A percentile compares a stretch with the other conserved stretches of the same genome.
phyloP scores from a whole-genome alignment of 768 basidiomycete genomes.

The Collybia sordida region DNA sequence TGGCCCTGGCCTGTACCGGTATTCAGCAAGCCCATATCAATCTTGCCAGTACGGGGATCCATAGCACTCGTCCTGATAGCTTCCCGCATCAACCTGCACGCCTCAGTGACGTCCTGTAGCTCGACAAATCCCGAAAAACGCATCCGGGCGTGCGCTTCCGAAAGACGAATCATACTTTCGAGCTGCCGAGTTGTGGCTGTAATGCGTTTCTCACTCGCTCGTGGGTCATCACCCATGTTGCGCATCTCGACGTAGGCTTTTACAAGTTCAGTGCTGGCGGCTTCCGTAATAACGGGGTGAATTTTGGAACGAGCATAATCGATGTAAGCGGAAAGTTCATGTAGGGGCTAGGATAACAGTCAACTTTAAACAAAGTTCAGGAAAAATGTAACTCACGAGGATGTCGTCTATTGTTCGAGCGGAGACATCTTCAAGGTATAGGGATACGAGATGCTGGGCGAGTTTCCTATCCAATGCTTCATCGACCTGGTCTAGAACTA shows the following conservation, averaged over 20 bases:
- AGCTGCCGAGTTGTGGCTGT: conserved; percentile 98
- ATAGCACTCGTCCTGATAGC: conserved; percentile 94
- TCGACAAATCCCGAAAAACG: conserved; percentile 88
- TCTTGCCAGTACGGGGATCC: conserved; percentile 95
- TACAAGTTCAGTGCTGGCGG: conserved; percentile 83
- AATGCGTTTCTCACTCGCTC: conserved; percentile 88
- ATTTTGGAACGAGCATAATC: conserved; percentile 87
- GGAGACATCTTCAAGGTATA: conserved; percentile 93
- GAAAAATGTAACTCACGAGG: conserved; percentile 47
- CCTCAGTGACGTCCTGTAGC: conserved; percentile 84
- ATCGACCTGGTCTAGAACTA: conserved; percentile 94
- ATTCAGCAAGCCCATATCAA: conserved; percentile 94
- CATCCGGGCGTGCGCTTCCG: conserved; percentile 97
- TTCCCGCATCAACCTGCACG: conserved; percentile 92
- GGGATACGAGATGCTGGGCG: conserved; percentile 88
- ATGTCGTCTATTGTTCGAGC: conserved; percentile 65
- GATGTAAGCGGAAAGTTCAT: conserved; percentile 92
- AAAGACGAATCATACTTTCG: conserved; percentile 94
- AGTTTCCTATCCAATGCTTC: conserved; percentile 82
- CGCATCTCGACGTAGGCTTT: conserved; percentile 92
- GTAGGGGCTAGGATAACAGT: conserved; percentile 61
- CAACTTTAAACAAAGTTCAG: not conserved
- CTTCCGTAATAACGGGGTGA: conserved; percentile 83
- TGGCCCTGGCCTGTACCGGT: conserved; percentile 90
- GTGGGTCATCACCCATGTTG: conserved; percentile 86